phyloP scores from a whole-genome alignment of 106 monocot species.

The Allium cepa region DNA sequence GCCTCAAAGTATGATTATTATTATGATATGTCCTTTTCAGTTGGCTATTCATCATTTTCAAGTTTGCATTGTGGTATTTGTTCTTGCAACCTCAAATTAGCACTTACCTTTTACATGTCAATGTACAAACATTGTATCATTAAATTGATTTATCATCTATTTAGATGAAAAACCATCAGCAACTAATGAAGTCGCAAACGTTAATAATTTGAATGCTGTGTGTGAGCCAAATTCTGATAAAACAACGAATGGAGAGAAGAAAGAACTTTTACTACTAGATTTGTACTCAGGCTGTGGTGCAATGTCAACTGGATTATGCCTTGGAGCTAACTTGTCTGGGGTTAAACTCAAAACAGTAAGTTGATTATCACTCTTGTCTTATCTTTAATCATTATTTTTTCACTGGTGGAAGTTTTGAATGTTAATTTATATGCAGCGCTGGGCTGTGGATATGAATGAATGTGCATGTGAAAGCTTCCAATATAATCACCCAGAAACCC shows the following conservation, averaged over 20 bases:
- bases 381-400: neutral
- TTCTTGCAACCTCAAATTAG: neutral
- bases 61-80: slow-evolving; percentile 19
- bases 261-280: slow-evolving; percentile 17
- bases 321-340: slow-evolving; percentile 39
- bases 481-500: slow-evolving; percentile 21
- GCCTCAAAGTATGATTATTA: neutral
- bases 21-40: slow-evolving; percentile 19
- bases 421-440: slow-evolving; percentile 13
- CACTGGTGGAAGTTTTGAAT: neutral
- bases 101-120: neutral
- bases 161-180: neutral
- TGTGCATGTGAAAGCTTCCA: slow-evolving; percentile 31
- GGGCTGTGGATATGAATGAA: slow-evolving; percentile 31
- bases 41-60: slow-evolving; percentile 34
- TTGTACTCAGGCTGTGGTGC: slow-evolving; percentile 61
- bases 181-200: too few relatives aligned
- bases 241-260: neutral
- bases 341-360: slow-evolving; percentile 45
- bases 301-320: slow-evolving; percentile 68
- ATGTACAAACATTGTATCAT: neutral
- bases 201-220: neutral
- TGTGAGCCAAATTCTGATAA: neutral
- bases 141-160: neutral
- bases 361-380: neutral